Evolutionary conservation across 345 rosid species (phyloP), one percentile per base, ranked within the genome.

Genomic region (Erucastrum elatum): DNA sequence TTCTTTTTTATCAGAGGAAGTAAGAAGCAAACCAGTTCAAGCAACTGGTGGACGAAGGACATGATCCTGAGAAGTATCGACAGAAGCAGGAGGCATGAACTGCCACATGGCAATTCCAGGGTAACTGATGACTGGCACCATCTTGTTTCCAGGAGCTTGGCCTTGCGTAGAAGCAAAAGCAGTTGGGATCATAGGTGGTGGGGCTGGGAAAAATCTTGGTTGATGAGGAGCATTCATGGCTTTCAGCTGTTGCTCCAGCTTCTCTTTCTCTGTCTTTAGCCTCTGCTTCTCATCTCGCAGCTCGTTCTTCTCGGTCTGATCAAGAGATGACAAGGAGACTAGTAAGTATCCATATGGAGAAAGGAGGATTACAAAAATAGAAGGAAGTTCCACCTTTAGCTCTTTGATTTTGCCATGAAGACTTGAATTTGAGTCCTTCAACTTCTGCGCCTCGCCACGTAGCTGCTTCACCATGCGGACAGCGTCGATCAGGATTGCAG

Each of bases 51-150:
- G 98, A 64, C 90, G 94, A 68, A 93, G 97, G 53, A 93, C 92
- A 58, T 95, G 98, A 84, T 95, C 99, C 86, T 90, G 97, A 10
- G 99, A 90, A 72, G 99, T 93, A 81, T 95, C 97, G 26, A 85
- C 89, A 2, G 94, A 84, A 80, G 99, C 97, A 70, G 97, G 96
- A 64, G 99, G 97, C 98, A 90, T 89, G 85, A 95, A 93, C 83
- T 91, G 98, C 94, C 99, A 93, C 99, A 94, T 92, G 9, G 98
- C 97, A 63, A 90, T 93, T 77, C 97, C 95, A 1, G 98, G 97
- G 81, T 92, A 94, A 74, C 99, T 77, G 51, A 90, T 87, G 88
- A 91, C 74, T 35, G 99, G 98, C 66, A 90, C 91, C 88, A 93
- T 71, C 85, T 95, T 95, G 91, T 85, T 93, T 72, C 97, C 97